Evolutionary conservation across 331 rosid species (phyloP), one percentile per base, ranked within the genome.

Genomic region (Phaseolus coccineus): DNA sequence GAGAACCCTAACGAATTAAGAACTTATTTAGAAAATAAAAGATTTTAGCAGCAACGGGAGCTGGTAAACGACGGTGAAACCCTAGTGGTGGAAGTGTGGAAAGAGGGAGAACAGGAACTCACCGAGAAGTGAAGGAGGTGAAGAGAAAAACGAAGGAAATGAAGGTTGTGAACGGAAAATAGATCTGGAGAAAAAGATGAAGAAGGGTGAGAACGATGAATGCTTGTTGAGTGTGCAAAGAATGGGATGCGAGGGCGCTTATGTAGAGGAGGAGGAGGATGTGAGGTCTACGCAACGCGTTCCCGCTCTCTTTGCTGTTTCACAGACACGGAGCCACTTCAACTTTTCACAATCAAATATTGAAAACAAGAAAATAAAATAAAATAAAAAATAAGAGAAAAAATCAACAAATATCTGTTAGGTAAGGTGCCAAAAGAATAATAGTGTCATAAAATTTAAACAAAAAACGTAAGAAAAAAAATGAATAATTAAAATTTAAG

Each of bases 291-390:
- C 78, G 84, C 79, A 71, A 63, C 88, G 86, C 81, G 87, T 92
- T 88, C 96, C 94, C 93, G 91, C 94, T 89, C 77, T 76, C 44
- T 65, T 74, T 77, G 59, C 40, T 40, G 68, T 56, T 62, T 68
- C 71, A 28, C 37, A 28, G 15, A 61, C 68, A 5, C 40, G 39
- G 15, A 14, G 2, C 7, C 58, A 4, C 12, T 25, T 42, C 33
- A 0, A 11, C 77, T 19, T 57, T 46, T 27, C 33, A 10, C 6
- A 64, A 24, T 44, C 10, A 42, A 42, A 42, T 42, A 12, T 40
- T 24, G 5, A 33, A 1, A 14, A 16, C 10, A 37, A 30, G 0
- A 28, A 35, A 8, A 12, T n/a, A 53, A 11, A 30, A 13, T 37
- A 9, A 14, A 30, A 30, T 30, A 30, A 30, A 35, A 6, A 35